Evolutionary conservation across 2,329 filamentous ascomycete genomes (phyloP).

Genomic region (Chaetomiaceae sp.): DNA sequence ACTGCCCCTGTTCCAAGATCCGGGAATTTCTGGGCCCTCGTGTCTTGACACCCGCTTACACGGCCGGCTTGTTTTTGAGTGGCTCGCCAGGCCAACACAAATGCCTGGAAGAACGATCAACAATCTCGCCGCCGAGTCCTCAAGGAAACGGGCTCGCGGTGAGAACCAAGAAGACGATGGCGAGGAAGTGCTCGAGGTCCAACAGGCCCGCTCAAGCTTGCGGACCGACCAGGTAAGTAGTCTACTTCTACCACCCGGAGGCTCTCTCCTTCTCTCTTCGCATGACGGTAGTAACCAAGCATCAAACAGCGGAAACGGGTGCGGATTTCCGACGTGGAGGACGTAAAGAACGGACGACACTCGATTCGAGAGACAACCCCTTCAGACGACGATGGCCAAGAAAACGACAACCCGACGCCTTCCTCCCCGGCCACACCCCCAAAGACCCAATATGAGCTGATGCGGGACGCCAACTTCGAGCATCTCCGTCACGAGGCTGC

Average conservation of each 20-base stretch:
- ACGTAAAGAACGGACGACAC: conserved; percentile 16
- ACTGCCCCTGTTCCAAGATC: no score
- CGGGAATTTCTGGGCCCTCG: no score
- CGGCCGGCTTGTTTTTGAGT: no score
- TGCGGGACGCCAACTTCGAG: conserved; percentile 55
- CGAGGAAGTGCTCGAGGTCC: conserved; percentile 33
- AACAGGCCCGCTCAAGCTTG: conserved; percentile 39
- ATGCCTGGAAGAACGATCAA: conserved; percentile 31
- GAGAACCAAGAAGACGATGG: conserved; percentile 32
- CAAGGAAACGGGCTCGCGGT: conserved; percentile 41
- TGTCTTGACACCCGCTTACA: no score
- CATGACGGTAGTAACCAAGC: conserved; percentile 18
- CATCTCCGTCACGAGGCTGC: conserved; percentile 52
- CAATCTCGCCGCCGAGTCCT: conserved; percentile 22
- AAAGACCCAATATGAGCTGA: conserved; percentile 57
- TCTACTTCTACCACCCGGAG: background rate
- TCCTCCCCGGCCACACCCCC: conserved; percentile 34
- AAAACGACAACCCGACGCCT: conserved; percentile 28
- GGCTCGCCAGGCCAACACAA: background rate
- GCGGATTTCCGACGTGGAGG: conserved; percentile 31
- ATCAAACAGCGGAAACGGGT: conserved; percentile 35
- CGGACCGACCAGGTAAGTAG: conserved; percentile 37
- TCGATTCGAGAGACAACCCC: conserved; percentile 18
- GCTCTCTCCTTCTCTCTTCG: background rate
- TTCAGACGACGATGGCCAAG: conserved; percentile 21